Evolutionary conservation across 1,284 basidiomycete genomes (phyloP).

Genomic region (Ustilago esculenta): DNA sequence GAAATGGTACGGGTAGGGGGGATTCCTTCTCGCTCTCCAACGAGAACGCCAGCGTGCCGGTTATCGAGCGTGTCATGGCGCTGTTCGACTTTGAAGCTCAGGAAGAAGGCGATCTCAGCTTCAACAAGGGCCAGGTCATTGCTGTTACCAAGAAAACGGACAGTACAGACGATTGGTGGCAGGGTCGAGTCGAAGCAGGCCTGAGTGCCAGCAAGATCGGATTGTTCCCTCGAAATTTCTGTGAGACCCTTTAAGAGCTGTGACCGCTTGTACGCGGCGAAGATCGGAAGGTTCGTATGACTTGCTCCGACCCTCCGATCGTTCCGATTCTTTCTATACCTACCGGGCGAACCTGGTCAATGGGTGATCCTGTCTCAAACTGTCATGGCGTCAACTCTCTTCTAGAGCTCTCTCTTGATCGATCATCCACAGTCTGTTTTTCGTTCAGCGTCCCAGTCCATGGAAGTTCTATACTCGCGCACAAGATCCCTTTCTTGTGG

Average conservation of each 20-base stretch:
- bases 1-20: not conserved
- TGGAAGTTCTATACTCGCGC: too few relatives aligned
- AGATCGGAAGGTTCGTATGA: too few relatives aligned
- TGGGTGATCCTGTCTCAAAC: too few relatives aligned
- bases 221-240: constrained; percentile 47
- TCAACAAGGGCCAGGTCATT: constrained; percentile 62
- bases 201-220: constrained; percentile 28
- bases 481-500: too few relatives aligned
- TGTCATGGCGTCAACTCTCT: too few relatives aligned
- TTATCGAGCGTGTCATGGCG: constrained; percentile 54
- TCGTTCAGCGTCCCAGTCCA: too few relatives aligned
- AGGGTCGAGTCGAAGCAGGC: constrained; percentile 49
- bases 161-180: constrained; percentile 63
- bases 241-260: constrained; percentile 14
- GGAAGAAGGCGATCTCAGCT: constrained; percentile 57
- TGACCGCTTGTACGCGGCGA: too few relatives aligned
- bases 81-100: constrained; percentile 61
- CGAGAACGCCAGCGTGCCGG: constrained; percentile 27
- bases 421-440: too few relatives aligned
- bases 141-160: constrained; percentile 56
- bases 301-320: too few relatives aligned
- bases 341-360: too few relatives aligned
- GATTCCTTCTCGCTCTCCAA: constrained; percentile 23
- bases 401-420: too few relatives aligned
- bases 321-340: too few relatives aligned